Conservation (phyloP, 495 filamentous ascomycete genomes). For the Penicillium alfredii region DNA sequence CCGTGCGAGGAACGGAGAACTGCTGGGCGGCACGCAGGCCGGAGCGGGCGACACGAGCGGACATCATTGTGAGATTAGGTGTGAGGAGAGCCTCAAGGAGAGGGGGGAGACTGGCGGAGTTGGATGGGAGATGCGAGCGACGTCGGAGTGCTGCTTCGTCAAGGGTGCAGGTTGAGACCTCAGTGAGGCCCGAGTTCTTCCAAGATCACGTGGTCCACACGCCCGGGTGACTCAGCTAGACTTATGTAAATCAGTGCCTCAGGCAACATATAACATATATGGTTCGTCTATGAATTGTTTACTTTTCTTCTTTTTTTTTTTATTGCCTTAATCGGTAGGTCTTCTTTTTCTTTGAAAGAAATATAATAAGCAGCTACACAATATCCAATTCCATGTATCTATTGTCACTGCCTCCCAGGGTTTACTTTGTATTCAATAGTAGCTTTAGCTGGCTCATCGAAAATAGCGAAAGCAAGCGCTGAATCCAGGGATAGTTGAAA, state of each 20-base stretch:
- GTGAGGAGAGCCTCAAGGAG: conserved; percentile 25
- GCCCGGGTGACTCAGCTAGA: too few relatives aligned
- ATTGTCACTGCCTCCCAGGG: too few relatives aligned
- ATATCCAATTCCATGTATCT: too few relatives aligned
- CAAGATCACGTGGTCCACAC: conserved; percentile 36
- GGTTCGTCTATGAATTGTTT: not conserved
- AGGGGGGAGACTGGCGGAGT: conserved; percentile 14
- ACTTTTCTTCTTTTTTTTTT: too few relatives aligned
- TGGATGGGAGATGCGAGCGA: conserved; percentile 27
- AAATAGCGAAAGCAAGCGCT: too few relatives aligned
- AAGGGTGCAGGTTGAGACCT: conserved; percentile 31
- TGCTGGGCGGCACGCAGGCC: conserved; percentile 47
- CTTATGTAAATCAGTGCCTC: too few relatives aligned
- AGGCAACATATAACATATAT: conserved; percentile 1
- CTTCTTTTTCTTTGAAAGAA: too few relatives aligned
- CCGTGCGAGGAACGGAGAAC: conserved; percentile 41
- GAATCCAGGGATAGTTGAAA: too few relatives aligned
- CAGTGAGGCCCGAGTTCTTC: conserved; percentile 40
- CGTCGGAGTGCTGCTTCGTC: conserved; percentile 23
- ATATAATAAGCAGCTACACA: too few relatives aligned
- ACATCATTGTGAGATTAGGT: conserved; percentile 35
- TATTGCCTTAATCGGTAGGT: too few relatives aligned
- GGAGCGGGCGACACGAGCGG: conserved; percentile 43
- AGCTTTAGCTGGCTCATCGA: too few relatives aligned
- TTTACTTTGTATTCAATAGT: too few relatives aligned